These are phyloP conservation scores for Debaryomyces castellii DNA, from an alignment of 805 yeast species.

Conservation along the genomic window DNA sequence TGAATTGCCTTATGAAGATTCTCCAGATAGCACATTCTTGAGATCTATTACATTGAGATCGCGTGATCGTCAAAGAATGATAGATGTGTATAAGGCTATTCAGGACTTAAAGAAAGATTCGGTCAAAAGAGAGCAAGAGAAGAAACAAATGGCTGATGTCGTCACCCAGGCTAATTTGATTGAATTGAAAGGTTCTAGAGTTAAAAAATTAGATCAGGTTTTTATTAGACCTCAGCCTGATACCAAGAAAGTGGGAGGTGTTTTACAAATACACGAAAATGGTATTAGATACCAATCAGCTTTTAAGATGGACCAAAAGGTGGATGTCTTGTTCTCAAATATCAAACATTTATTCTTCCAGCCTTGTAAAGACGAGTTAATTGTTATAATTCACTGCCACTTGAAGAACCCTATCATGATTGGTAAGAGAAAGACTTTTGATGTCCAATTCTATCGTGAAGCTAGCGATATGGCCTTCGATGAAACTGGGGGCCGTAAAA, in stretches of 20 bases:
- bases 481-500: slow-evolving; percentile 92
- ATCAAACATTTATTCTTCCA: slow-evolving; percentile 93
- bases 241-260: slow-evolving; percentile 92
- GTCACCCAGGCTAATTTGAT: slow-evolving; percentile 86
- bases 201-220: slow-evolving; percentile 82
- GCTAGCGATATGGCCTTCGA: slow-evolving; percentile 95
- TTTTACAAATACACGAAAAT: slow-evolving; percentile 87
- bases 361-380: slow-evolving; percentile 91
- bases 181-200: slow-evolving; percentile 80
- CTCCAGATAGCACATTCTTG: slow-evolving; percentile 80
- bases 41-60: slow-evolving; percentile 87
- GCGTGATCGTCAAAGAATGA: slow-evolving; percentile 86
- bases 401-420: slow-evolving; percentile 90
- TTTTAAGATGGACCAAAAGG: slow-evolving; percentile 76
- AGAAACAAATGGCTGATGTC: slow-evolving; percentile 89
- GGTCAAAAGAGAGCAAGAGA: slow-evolving; percentile 85
- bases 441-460: slow-evolving; percentile 94
- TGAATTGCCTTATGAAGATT: slow-evolving; percentile 89
- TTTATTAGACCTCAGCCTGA: slow-evolving; percentile 95
- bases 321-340: slow-evolving; percentile 86
- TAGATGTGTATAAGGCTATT: slow-evolving; percentile 84
- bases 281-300: slow-evolving; percentile 94
- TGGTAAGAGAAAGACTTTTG: slow-evolving; percentile 93
- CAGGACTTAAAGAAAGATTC: slow-evolving; percentile 91
- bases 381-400: slow-evolving; percentile 90